Evolutionary conservation across 75 land plant genomes (phyloP).

Genomic region (Adiantum capillusveneris): DNA sequence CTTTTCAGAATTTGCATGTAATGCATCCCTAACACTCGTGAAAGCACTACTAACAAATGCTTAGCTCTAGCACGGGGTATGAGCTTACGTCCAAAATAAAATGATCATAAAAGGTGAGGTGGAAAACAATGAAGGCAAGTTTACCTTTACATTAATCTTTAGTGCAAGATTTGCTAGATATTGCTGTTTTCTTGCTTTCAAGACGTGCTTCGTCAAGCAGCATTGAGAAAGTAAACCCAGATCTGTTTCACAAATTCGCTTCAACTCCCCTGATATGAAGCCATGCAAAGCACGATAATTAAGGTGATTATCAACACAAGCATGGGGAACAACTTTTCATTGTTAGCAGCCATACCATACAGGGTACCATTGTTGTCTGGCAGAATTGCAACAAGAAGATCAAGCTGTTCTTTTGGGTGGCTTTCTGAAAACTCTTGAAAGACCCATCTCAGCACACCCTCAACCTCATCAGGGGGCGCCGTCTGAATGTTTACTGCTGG

Average conservation of each 20-base stretch:
- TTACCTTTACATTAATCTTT: conserved; percentile 96
- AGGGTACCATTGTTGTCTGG: conserved; percentile 95
- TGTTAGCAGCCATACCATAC: too few relatives aligned
- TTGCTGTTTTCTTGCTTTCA: conserved; percentile 71
- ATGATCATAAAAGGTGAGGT: too few relatives aligned
- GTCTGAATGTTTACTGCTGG: conserved; percentile 36
- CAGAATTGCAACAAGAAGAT: conserved; percentile 71
- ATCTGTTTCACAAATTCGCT: conserved; percentile 88
- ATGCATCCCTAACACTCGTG: too few relatives aligned
- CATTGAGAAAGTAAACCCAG: conserved; percentile 86
- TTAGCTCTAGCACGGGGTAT: too few relatives aligned
- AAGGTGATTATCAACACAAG: too few relatives aligned
- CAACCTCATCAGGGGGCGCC: conserved; percentile 60
- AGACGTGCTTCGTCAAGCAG: conserved; percentile 85
- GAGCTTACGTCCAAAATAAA: too few relatives aligned
- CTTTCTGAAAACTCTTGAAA: conserved; percentile 34
- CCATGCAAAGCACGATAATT: too few relatives aligned
- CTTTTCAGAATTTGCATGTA: too few relatives aligned
- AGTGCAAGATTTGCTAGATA: conserved; percentile 84
- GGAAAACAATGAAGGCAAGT: too few relatives aligned
- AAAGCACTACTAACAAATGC: too few relatives aligned
- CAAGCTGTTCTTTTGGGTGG: conserved; percentile 58
- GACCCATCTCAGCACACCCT: conserved; percentile 53
- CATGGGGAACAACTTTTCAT: too few relatives aligned
- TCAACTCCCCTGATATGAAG: conserved; percentile 93